phyloP scores from a whole-genome alignment of 345 rosid species.

The Arabidopsis arenosa region DNA sequence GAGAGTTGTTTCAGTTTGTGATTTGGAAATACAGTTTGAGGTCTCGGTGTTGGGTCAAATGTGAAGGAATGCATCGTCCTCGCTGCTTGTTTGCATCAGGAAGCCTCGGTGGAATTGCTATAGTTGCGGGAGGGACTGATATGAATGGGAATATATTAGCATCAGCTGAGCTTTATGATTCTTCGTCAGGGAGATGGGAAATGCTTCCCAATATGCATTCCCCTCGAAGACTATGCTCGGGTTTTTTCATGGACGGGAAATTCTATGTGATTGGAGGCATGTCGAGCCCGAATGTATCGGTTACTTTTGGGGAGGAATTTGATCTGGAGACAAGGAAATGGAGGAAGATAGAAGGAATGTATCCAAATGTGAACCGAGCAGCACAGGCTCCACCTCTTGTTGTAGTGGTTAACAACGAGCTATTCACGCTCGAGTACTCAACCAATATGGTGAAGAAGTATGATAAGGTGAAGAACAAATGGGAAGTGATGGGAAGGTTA shows the following conservation, averaged over 20 bases:
- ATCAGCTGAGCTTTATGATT: slow-evolving; percentile 75
- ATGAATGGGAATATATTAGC: slow-evolving; percentile 60
- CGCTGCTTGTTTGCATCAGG: slow-evolving; percentile 86
- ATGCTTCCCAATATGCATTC: slow-evolving; percentile 70
- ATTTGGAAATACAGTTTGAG: slow-evolving; percentile 79
- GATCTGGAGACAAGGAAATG: slow-evolving; percentile 67
- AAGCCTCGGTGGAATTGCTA: slow-evolving; percentile 65
- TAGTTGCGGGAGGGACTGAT: slow-evolving; percentile 81
- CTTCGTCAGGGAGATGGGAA: slow-evolving; percentile 70
- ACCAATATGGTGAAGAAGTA: slow-evolving; percentile 85
- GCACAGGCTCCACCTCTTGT: slow-evolving; percentile 92
- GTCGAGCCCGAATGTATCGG: slow-evolving; percentile 64
- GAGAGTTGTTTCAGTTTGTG: slow-evolving; percentile 69
- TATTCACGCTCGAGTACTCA: slow-evolving; percentile 69
- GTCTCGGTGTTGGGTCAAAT: slow-evolving; percentile 62
- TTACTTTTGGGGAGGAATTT: slow-evolving; percentile 75
- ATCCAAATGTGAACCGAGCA: slow-evolving; percentile 73
- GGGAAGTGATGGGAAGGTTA: slow-evolving; percentile 81
- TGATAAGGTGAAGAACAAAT: slow-evolving; percentile 60
- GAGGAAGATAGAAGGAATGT: slow-evolving; percentile 76
- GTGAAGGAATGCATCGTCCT: slow-evolving; percentile 70
- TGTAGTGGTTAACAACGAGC: slow-evolving; percentile 73
- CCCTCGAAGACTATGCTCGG: slow-evolving; percentile 76
- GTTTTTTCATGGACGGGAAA: slow-evolving; percentile 83
- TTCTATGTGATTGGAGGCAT: slow-evolving; percentile 83